Evolutionary conservation across 2,329 filamentous ascomycete species (phyloP).

Genomic region (Sporothrix protearum): DNA sequence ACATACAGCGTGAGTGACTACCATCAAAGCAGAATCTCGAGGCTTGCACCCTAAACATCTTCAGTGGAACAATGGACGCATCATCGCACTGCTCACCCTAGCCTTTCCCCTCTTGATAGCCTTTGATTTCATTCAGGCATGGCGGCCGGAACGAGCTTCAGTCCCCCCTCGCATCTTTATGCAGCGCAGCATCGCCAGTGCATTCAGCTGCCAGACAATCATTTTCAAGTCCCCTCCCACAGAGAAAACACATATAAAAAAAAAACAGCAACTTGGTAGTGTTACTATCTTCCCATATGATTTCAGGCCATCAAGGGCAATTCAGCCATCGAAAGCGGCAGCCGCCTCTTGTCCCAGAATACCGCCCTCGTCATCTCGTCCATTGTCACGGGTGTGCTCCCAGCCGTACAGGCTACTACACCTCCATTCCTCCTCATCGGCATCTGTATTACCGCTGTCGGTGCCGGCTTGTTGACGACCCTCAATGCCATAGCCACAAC

Average conservation of each 20-base stretch:
- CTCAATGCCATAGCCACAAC: slow-evolving; percentile 39
- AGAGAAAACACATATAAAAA: neutral
- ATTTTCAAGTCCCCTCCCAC: neutral
- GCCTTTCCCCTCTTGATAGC: slow-evolving; percentile 30
- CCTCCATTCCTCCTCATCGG: slow-evolving; percentile 25
- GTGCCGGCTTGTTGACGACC: slow-evolving; percentile 52
- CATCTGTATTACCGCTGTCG: slow-evolving; percentile 23
- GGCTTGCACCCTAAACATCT: neutral
- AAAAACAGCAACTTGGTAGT: neutral
- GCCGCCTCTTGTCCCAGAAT: neutral
- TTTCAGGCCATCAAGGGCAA: slow-evolving; percentile 44
- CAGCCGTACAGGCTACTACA: slow-evolving; percentile 39
- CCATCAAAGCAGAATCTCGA: neutral
- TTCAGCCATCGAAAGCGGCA: slow-evolving; percentile 37
- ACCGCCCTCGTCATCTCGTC: neutral
- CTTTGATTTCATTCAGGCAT: slow-evolving; percentile 36
- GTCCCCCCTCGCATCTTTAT: slow-evolving; percentile 39
- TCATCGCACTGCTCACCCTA: slow-evolving; percentile 36
- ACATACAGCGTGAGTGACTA: slow-evolving; percentile 29
- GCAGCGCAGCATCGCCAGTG: slow-evolving; percentile 30
- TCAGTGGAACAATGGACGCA: slow-evolving; percentile 34
- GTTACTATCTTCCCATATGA: slow-evolving; percentile 36
- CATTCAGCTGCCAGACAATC: slow-evolving; percentile 1
- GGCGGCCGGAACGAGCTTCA: slow-evolving; percentile 37
- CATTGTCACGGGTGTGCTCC: neutral